These are phyloP conservation scores for Arthrobotrys pseudoclavata DNA, from an alignment of 2,329 filamentous ascomycete species.

Conservation along the genomic window DNA sequence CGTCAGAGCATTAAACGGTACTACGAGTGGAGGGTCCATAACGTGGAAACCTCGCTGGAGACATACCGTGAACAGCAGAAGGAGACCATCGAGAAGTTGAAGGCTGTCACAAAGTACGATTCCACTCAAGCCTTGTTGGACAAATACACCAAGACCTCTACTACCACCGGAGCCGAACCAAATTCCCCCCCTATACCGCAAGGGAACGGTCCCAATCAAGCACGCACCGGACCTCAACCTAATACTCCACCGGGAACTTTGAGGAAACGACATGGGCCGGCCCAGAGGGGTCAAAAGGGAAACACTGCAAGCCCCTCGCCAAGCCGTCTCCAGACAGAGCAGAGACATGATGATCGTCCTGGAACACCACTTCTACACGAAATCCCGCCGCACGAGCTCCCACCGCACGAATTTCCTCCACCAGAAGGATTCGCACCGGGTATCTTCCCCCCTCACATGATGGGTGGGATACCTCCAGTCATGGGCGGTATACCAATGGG, in stretches of 20 bases:
- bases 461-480: slow-evolving; percentile 33
- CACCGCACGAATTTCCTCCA: slow-evolving; percentile 14
- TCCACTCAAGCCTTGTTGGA: slow-evolving; percentile 92
- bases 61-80: slow-evolving; percentile 82
- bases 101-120: slow-evolving; percentile 94
- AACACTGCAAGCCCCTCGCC: background rate
- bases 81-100: slow-evolving; percentile 91
- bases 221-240: slow-evolving; percentile 33
- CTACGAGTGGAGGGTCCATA: slow-evolving; percentile 85
- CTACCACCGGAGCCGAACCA: slow-evolving; percentile 59
- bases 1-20: slow-evolving; percentile 77
- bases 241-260: slow-evolving; percentile 60
- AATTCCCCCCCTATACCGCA: slow-evolving; percentile 64
- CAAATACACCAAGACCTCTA: slow-evolving; percentile 78
- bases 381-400: slow-evolving; percentile 9
- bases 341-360: slow-evolving; percentile 25
- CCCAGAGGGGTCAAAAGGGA: slow-evolving; percentile 58
- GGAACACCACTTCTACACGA: slow-evolving; percentile 34
- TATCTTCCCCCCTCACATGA: slow-evolving; percentile 41
- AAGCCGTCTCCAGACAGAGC: slow-evolving; percentile 10
- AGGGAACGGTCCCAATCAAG: slow-evolving; percentile 26
- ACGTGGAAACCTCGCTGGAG: slow-evolving; percentile 77
- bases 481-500: slow-evolving; percentile 48
- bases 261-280: slow-evolving; percentile 61
- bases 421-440: slow-evolving; percentile 61